A percentile compares a stretch with the other conserved stretches of the same genome.
These are phyloP conservation scores for Sclerotinia borealis DNA, from an alignment of 2,329 filamentous ascomycete species.

Conservation along the genomic window DNA sequence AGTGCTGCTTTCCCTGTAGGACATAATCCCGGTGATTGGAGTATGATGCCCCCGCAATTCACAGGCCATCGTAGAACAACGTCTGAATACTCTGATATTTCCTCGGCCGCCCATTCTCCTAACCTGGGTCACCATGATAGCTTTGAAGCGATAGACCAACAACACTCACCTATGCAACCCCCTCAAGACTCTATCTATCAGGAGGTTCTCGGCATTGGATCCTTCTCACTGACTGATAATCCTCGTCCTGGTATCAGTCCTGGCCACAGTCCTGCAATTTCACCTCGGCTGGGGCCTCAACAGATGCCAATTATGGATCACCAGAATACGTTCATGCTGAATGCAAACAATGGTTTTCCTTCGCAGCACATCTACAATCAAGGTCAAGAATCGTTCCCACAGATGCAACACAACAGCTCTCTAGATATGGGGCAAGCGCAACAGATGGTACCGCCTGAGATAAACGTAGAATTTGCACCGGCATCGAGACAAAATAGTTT, in stretches of 20 bases:
- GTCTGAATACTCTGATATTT: conserved; percentile 91
- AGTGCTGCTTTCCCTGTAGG: conserved; percentile 45
- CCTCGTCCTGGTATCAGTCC: conserved; percentile 70
- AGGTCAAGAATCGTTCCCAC: conserved; percentile 42
- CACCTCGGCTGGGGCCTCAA: conserved; percentile 54
- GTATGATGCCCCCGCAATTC: conserved; percentile 54
- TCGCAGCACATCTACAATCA: conserved; percentile 46
- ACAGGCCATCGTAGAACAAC: conserved; percentile 76
- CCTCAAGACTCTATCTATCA: conserved; percentile 72
- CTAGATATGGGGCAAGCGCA: conserved; percentile 61
- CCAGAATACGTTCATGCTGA: conserved; percentile 38
- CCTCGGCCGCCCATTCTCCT: conserved; percentile 77
- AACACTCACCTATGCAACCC: conserved; percentile 74
- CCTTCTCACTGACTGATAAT: conserved; percentile 71
- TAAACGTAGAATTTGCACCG: conserved; percentile 89
- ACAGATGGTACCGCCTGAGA: conserved; percentile 84
- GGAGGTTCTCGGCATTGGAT: conserved; percentile 69
- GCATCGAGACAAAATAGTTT: conserved; percentile 61
- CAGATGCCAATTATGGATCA: conserved; percentile 48
- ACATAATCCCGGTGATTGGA: conserved; percentile 50
- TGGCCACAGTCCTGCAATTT: conserved; percentile 65
- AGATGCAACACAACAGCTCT: conserved; percentile 39
- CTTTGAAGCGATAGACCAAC: conserved; percentile 66
- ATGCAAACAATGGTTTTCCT: conserved; percentile 43
- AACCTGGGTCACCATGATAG: conserved; percentile 71